Percentiles rank a stretch among this genome's conserved stretches.
phyloP scores from a whole-genome alignment of 352 stramenopile genomes.

The Plasmopara halstedii region DNA sequence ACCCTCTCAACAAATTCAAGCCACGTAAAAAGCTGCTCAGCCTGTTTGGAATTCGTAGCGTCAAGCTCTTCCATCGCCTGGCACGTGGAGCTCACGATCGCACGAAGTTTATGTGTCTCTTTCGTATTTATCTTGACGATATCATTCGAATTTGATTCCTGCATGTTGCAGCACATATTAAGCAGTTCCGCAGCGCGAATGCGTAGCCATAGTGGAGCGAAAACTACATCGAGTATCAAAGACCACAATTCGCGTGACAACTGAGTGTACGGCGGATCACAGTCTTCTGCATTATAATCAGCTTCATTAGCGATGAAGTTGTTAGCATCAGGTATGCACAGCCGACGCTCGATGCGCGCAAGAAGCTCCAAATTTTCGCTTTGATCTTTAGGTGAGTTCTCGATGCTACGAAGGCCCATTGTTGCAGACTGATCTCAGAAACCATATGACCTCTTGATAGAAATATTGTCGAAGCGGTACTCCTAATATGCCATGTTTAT shows the following conservation, averaged over 20 bases:
- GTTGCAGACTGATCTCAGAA: not conserved
- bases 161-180: constrained; percentile 30
- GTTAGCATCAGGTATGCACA: constrained; percentile 8
- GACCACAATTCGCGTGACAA: constrained; percentile 45
- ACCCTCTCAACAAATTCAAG: constrained; percentile 53
- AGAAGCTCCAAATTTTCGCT: constrained; percentile 43
- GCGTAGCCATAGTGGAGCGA: constrained; percentile 53
- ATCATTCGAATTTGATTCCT: constrained; percentile 6
- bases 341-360: constrained; percentile 31
- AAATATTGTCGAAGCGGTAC: too few relatives aligned
- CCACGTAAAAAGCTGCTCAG: constrained; percentile 48
- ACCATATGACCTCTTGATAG: too few relatives aligned
- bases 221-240: constrained; percentile 62
- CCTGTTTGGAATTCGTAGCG: constrained; percentile 29
- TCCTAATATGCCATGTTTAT: too few relatives aligned
- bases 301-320: not conserved
- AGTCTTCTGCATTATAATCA: constrained; percentile 1
- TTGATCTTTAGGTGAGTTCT: constrained; percentile 50
- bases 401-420: not conserved
- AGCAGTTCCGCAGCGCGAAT: constrained; percentile 55
- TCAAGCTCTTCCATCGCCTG: constrained; percentile 56
- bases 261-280: constrained; percentile 13
- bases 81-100: constrained; percentile 64
- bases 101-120: constrained; percentile 44
- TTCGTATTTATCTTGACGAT: constrained; percentile 5